Conservation (phyloP, 75 land plant species). For the Isoetes taiwanensis region DNA sequence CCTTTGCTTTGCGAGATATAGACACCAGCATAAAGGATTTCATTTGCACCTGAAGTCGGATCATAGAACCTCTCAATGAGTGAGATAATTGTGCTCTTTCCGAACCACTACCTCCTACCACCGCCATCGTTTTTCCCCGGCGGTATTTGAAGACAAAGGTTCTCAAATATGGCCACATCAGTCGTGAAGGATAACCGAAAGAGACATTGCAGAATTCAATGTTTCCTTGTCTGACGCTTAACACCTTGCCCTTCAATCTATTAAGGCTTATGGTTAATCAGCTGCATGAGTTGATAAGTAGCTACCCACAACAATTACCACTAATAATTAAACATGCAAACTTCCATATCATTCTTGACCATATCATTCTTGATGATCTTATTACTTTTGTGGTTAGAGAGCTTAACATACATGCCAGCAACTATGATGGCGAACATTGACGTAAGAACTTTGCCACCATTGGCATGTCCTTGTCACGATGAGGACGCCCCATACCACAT, state of each 20-base stretch:
- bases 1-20: no score
- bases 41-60: conserved; percentile 56
- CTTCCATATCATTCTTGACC: no score
- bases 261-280: conserved; percentile 25
- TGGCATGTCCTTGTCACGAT: conserved; percentile 36
- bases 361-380: no score
- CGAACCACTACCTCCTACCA: conserved; percentile 95
- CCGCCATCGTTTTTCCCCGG: conserved; percentile 93
- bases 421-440: conserved; percentile 51
- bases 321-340: no score
- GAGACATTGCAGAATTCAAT: conserved; percentile 45
- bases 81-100: conserved; percentile 91
- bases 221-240: conserved; percentile 33
- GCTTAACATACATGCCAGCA: conserved; percentile 59
- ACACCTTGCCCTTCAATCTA: conserved; percentile 19
- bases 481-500: conserved; percentile 23
- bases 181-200: conserved; percentile 94
- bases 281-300: conserved; percentile 33
- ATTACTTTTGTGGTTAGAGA: no score
- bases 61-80: conserved; percentile 93
- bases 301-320: conserved; percentile 20
- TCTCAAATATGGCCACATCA: conserved; percentile 46
- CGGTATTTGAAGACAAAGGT: conserved; percentile 45
- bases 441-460: conserved; percentile 71
- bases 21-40: no score